Base-by-base conservation (phyloP, 2,329 filamentous ascomycete species). In the Alternaria ventricosa region DNA sequence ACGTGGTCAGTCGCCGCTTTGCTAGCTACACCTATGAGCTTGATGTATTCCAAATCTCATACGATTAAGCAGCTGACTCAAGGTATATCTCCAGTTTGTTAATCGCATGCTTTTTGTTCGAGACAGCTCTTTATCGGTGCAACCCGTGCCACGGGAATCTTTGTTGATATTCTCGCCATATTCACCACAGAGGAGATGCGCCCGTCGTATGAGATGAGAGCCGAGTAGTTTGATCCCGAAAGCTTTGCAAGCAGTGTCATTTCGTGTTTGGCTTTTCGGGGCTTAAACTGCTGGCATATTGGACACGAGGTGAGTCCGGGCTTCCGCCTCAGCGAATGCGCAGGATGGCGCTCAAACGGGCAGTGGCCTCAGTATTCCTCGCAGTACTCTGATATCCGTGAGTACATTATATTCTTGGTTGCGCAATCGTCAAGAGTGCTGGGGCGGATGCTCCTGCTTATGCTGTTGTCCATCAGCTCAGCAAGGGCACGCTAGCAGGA, bases 1-100 rank as follows among this genome's bases (percentile, higher is more conserved):
- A 50, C 47, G 18, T 30, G 20, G n/a, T 50, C 47, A 50, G 27
- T 20, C n/a, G 15, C 13, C 11, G 18, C 13, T 13, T 30, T 18
- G 12, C 47, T 30, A 15, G 25, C 7, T 18, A 49, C n/a, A 30
- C 5, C 11, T n/a, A 2, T 1, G 23, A 18, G 25, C n/a, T 18
- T 27, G 1, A 20, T 10, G 25, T 4, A 20, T 18, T 23, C 1
- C 15, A 49, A 13, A 1, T 25, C 8, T 15, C n/a, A n/a, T 12
- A 20, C 0, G 3, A 49, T 12, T 6, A 2, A 15, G 4, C 1
- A 9, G 6, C 18, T 30, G 25, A 20, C n/a, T n/a, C 7, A 3
- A 11, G 1, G 10, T 5, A 11, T 2, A n/a, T 28, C 1, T 8
- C 6, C 11, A 4, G 6, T 5, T 12, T 3, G 0, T 25, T 8